A percentile compares a stretch with the other conserved stretches of the same genome.
Evolutionary conservation across 2,329 filamentous ascomycete genomes (phyloP).

Genomic region (Sporothrix pseudoabietina): DNA sequence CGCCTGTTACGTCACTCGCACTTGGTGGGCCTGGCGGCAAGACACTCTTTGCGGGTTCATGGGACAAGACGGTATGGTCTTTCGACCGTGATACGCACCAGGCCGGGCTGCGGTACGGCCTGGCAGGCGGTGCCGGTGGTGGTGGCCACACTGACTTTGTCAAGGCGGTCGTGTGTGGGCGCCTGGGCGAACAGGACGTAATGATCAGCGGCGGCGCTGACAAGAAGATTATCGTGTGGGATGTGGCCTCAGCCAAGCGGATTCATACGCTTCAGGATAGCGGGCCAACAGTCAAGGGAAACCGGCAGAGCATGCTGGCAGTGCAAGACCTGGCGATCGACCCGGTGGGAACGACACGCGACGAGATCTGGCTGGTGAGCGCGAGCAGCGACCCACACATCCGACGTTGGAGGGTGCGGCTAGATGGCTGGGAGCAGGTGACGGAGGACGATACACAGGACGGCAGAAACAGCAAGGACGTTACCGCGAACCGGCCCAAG

Average conservation of each 20-base stretch:
- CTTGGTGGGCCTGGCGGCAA: conserved; percentile 58
- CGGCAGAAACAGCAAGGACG: neutral
- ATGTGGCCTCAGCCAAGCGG: conserved; percentile 65
- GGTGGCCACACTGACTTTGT: conserved; percentile 87
- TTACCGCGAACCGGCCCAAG: neutral
- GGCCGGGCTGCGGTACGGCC: conserved; percentile 58
- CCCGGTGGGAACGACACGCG: conserved; percentile 56
- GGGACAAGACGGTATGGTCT: conserved; percentile 91
- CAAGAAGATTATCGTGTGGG: conserved; percentile 82
- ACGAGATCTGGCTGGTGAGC: conserved; percentile 66
- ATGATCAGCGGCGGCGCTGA: conserved; percentile 78
- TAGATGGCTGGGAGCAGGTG: conserved; percentile 57
- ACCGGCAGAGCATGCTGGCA: conserved; percentile 67
- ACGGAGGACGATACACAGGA: conserved; percentile 43
- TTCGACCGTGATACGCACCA: conserved; percentile 68
- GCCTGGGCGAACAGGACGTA: conserved; percentile 61
- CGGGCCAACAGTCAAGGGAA: conserved; percentile 16
- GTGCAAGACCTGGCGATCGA: conserved; percentile 80
- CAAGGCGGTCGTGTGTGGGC: conserved; percentile 70
- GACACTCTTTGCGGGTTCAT: conserved; percentile 82
- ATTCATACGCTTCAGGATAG: conserved; percentile 77
- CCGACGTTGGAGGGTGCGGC: conserved; percentile 69
- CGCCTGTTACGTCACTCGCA: conserved; percentile 77
- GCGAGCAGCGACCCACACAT: conserved; percentile 81
- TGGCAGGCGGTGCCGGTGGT: conserved; percentile 1